A percentile compares a stretch with the other conserved stretches of the same genome.
These are phyloP conservation scores for Diplodia sapinea DNA, from an alignment of 2,329 filamentous ascomycete species.

Conservation along the genomic window DNA sequence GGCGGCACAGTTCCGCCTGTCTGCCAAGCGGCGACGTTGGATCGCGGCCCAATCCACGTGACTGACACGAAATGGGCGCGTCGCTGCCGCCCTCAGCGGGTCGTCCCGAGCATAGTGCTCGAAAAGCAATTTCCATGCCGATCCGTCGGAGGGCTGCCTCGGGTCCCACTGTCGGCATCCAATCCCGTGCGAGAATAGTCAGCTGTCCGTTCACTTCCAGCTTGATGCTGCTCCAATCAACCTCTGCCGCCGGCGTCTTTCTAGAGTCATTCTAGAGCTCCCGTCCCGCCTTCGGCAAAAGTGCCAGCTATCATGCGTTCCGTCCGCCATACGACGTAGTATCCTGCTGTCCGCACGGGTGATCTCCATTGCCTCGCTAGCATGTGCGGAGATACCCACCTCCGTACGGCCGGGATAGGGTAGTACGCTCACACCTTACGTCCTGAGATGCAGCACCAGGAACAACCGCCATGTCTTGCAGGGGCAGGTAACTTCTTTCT, in stretches of 20 bases:
- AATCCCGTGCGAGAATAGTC: constrained; percentile 4
- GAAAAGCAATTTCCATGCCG: constrained; percentile 28
- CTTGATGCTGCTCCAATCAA: constrained; percentile 19
- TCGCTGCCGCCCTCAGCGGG: constrained; percentile 18
- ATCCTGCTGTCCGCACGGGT: constrained; percentile 1
- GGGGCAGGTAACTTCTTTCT: not conserved
- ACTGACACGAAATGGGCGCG: constrained; percentile 20
- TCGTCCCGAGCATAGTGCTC: constrained; percentile 29
- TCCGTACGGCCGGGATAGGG: not conserved
- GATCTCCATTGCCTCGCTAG: constrained; percentile 14
- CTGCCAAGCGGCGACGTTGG: not conserved
- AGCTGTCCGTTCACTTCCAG: not conserved
- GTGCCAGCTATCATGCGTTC: constrained; percentile 10
- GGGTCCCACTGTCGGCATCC: constrained; percentile 20
- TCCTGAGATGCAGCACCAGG: not conserved
- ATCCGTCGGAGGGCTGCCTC: constrained; percentile 25
- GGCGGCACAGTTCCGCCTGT: not conserved
- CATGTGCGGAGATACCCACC: constrained; percentile 10
- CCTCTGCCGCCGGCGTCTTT: constrained; percentile 25
- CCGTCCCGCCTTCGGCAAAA: not conserved
- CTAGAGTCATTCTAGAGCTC: constrained; percentile 22
- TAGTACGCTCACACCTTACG: not conserved
- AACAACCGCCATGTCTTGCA: not conserved
- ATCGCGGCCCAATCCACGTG: constrained; percentile 17
- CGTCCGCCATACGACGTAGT: not conserved